Evolutionary conservation across 164 flowering plant species (phyloP).

Genomic region (Aristolochia contorta): DNA sequence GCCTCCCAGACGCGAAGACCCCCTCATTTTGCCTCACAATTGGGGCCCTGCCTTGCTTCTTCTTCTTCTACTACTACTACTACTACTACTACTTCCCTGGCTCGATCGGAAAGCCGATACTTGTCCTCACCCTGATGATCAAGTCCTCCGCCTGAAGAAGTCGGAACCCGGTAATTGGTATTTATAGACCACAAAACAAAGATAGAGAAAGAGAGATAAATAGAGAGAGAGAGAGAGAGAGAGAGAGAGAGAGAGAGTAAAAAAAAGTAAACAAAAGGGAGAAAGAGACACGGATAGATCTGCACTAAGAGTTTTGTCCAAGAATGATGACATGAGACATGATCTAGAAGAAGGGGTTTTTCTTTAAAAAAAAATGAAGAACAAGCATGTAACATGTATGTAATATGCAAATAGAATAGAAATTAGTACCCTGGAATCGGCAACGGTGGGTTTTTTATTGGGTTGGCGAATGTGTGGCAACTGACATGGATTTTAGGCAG

Average conservation of each 20-base stretch:
- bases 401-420: background rate
- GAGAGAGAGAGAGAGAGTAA: too few species aligned
- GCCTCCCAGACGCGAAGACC: background rate
- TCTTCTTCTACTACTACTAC: background rate
- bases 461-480: constrained; percentile 20
- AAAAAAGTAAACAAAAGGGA: background rate
- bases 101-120: too few species aligned
- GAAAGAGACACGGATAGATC: too few species aligned
- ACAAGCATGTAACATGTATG: background rate
- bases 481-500: constrained; percentile 32
- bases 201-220: background rate
- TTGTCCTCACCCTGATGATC: too few species aligned
- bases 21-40: background rate
- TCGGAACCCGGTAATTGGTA: background rate
- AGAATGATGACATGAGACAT: too few species aligned
- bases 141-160: background rate
- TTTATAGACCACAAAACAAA: background rate
- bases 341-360: background rate
- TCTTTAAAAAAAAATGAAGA: background rate
- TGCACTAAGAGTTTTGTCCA: background rate
- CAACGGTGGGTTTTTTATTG: constrained; percentile 6
- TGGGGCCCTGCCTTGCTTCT: background rate
- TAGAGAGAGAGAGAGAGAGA: too few species aligned
- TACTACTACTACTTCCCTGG: background rate
- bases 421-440: constrained; percentile 13